Base-by-base conservation (phyloP, 73 alveolate species). In the Tetrahymena borealis region DNA sequence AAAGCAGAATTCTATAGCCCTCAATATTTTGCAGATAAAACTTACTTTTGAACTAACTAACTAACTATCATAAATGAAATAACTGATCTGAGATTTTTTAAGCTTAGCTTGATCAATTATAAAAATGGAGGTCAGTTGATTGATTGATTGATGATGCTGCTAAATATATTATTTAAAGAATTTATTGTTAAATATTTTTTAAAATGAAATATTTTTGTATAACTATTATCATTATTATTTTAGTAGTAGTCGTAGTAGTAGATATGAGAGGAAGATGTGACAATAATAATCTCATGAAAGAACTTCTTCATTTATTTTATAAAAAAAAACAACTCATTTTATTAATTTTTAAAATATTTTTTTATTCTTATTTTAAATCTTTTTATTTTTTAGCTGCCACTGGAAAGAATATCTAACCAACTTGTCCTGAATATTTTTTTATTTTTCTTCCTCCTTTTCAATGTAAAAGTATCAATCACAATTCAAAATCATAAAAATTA, bases 401-500 rank as follows among this genome's bases (percentile, higher is more conserved):
- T 24, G 85, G 85, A 60, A 32, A 60, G n/a, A 60, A 60, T n/a
- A n/a, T 20, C 85, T 60, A 24, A 60, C 33, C 85, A 42, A 60
- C 28, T 15, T 60, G 38, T n/a, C 85, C 85, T 60, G 37, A 60
- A 60, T 20, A 60, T 15, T 60, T 60, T n/a, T 60, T 60, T 60
- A 60, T 60, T 60, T 60, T 60, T 60, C 85, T 60, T 60, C 85
- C 85, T 15, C 28, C 18, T 60, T 24, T 24, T 24, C 85, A 32
- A n/a, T 60, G 85, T 60, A 60, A 60, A 60, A 60, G 85, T 60
- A 60, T 60, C 85, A n/a, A n/a, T n/a, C n/a, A n/a, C n/a, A n/a
- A n/a, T n/a, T n/a, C 85, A 60, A 60, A 39, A 60, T 60, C n/a
- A 60, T 60, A 13, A 60, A 60, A 24, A 60, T 24, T 24, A 60